These are phyloP conservation scores for Cardamine resedifolia DNA, from an alignment of 345 rosid genomes.

Conservation along the genomic window DNA sequence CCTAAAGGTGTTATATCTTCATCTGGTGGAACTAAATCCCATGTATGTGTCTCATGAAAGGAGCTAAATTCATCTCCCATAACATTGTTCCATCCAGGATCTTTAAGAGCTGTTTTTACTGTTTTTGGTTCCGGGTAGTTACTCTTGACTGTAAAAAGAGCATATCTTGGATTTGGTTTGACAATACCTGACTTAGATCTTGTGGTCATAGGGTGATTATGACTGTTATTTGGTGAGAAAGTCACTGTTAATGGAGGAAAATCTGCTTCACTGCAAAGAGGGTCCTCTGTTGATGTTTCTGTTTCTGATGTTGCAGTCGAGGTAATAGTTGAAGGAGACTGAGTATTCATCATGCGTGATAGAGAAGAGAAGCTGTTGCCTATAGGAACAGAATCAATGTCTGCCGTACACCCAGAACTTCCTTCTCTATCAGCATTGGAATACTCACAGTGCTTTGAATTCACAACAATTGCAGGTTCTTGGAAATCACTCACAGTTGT, in stretches of 20 bases:
- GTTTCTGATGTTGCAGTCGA: accelerated
- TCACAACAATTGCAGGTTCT: too few relatives aligned
- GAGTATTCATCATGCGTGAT: too few relatives aligned
- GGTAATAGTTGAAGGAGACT: too few relatives aligned
- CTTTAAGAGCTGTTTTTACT: not conserved
- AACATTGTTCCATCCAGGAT: not conserved
- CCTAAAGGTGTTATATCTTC: not conserved
- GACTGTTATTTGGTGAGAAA: too few relatives aligned
- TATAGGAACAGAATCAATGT: not conserved
- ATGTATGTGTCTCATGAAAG: not conserved
- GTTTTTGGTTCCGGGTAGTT: not conserved
- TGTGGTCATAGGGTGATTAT: not conserved
- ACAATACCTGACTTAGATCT: not conserved
- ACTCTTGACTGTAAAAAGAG: not conserved
- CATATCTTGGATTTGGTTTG: not conserved
- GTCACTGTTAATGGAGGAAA: not conserved
- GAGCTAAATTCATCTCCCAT: not conserved
- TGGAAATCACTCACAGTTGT: too few relatives aligned
- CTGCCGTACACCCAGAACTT: not conserved
- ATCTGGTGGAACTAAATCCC: not conserved
- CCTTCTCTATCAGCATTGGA: too few relatives aligned
- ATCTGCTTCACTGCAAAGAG: not conserved
- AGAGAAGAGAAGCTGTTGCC: not conserved
- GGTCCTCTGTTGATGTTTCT: not conserved
- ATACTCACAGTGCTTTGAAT: too few relatives aligned